These are phyloP conservation scores for Pyrrhoderma noxium DNA, from an alignment of 1,284 basidiomycete genomes.

Conservation along the genomic window DNA sequence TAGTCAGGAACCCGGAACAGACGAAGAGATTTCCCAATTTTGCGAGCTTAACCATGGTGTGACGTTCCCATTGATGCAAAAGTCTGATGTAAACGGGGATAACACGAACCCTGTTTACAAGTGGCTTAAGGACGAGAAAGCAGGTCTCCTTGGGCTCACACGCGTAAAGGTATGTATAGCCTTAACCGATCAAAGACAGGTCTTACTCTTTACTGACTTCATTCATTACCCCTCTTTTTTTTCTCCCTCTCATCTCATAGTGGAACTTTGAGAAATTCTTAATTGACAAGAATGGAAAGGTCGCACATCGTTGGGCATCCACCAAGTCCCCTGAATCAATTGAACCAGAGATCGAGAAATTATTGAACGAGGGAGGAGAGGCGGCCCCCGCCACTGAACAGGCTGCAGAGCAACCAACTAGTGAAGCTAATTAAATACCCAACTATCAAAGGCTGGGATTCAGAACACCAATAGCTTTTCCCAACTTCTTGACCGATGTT, in stretches of 20 bases:
- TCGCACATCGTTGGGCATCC: slow-evolving; percentile 73
- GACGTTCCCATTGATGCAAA: slow-evolving; percentile 78
- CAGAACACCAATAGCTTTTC: no score
- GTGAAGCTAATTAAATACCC: no score
- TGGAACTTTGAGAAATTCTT: slow-evolving; percentile 82
- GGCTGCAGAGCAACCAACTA: no score
- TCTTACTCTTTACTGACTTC: neutral
- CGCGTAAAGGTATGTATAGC: slow-evolving; percentile 63
- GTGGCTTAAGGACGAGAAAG: slow-evolving; percentile 77
- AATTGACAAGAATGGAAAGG: slow-evolving; percentile 63
- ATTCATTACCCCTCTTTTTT: no score
- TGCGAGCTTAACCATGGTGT: slow-evolving; percentile 76
- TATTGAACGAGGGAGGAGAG: slow-evolving; percentile 28
- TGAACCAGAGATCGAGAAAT: slow-evolving; percentile 57
- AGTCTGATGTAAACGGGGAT: slow-evolving; percentile 89
- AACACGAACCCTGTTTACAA: slow-evolving; percentile 57
- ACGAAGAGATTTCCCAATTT: slow-evolving; percentile 61
- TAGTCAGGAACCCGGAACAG: slow-evolving; percentile 69
- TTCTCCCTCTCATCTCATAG: slow-evolving; percentile 29
- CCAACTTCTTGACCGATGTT: no score
- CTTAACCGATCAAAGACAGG: neutral
- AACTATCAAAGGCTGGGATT: no score
- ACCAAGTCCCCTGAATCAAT: slow-evolving; percentile 69
- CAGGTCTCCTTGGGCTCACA: slow-evolving; percentile 64
- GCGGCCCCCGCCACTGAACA: neutral